These are phyloP conservation scores for Paecilomyces niveus DNA, from an alignment of 2,329 filamentous ascomycete species.

Conservation along the genomic window DNA sequence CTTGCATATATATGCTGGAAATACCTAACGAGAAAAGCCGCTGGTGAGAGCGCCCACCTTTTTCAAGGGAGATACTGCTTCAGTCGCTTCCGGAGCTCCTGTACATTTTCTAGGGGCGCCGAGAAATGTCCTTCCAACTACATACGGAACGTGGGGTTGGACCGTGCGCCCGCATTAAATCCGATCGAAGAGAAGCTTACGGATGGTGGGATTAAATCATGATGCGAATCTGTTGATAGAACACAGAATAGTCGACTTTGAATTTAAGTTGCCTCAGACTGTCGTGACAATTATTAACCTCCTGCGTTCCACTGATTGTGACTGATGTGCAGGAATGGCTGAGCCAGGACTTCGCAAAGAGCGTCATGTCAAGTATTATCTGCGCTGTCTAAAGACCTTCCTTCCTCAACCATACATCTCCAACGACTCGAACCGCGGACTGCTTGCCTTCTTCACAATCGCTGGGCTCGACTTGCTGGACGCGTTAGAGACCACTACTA, in stretches of 20 bases:
- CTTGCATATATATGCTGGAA: conserved; percentile 8
- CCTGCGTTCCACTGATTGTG: background rate
- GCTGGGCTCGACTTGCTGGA: conserved; percentile 77
- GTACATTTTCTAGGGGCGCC: conserved; percentile 2
- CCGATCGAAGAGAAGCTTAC: background rate
- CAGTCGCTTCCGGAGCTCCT: background rate
- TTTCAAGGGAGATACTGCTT: background rate
- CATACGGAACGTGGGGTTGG: conserved; percentile 1
- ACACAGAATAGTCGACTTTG: background rate
- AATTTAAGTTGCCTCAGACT: background rate
- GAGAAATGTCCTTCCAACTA: background rate
- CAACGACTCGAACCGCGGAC: conserved; percentile 86
- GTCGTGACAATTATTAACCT: conserved; percentile 5
- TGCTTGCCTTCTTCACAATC: conserved; percentile 81
- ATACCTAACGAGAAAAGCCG: background rate
- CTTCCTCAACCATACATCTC: conserved; percentile 78
- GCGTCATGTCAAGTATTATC: conserved; percentile 84
- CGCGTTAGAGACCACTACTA: conserved; percentile 50
- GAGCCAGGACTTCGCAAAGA: conserved; percentile 39
- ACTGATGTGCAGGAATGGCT: conserved; percentile 12
- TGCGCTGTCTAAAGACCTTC: conserved; percentile 73
- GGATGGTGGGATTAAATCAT: background rate
- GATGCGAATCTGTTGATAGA: background rate
- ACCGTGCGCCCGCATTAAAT: conserved; percentile 1
- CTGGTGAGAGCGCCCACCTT: background rate